Conservation (phyloP, 164 flowering plant species). For the Aristolochia fimbriata region DNA sequence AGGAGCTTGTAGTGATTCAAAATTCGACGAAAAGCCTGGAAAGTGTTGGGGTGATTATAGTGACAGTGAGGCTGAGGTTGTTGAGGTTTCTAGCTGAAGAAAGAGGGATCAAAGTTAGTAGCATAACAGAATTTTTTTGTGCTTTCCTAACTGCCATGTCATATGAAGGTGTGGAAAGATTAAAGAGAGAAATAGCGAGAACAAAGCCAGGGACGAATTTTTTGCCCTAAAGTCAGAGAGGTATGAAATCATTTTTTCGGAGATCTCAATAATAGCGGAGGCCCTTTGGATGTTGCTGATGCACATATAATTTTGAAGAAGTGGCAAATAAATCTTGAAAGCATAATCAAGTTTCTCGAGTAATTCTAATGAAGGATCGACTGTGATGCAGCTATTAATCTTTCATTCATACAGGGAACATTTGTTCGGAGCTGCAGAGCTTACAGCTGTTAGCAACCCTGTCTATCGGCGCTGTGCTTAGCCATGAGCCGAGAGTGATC, state of each 20-base stretch:
- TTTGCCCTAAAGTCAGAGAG: not conserved
- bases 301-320: conserved; percentile 5
- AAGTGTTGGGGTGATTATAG: conserved; percentile 89
- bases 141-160: not conserved
- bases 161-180: not conserved
- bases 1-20: conserved; percentile 15
- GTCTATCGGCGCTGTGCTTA: too few relatives aligned
- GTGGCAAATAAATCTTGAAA: not conserved
- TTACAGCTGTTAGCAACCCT: too few relatives aligned
- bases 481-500: too few relatives aligned
- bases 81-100: conserved; percentile 37
- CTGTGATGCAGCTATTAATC: too few relatives aligned
- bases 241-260: not conserved
- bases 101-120: not conserved
- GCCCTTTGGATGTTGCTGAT: not conserved
- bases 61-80: conserved; percentile 54
- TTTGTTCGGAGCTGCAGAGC: too few relatives aligned
- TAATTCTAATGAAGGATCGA: too few relatives aligned
- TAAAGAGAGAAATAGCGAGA: conserved; percentile 1
- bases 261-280: not conserved
- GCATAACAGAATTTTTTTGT: not conserved
- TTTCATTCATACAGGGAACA: too few relatives aligned
- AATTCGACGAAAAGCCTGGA: conserved; percentile 23
- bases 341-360: too few relatives aligned
- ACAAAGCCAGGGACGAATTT: not conserved